These are phyloP conservation scores for Oryza brachyantha DNA, from an alignment of 176 grass and related monocot genomes.

Conservation along the genomic window DNA sequence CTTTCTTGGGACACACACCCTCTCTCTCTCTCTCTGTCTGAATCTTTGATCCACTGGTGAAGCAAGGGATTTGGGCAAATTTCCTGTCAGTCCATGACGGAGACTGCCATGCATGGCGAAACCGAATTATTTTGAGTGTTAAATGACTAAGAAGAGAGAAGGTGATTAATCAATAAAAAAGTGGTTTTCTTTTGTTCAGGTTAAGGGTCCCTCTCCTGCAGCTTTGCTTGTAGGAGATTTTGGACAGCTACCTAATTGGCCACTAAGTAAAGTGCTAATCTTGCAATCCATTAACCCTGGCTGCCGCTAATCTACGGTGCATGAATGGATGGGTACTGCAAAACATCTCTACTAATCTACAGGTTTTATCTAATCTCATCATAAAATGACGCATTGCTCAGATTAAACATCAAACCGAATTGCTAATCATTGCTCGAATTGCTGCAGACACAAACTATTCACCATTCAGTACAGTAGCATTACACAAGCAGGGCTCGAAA, in stretches of 20 bases:
- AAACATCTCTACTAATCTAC: background rate
- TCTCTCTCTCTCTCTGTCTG: background rate
- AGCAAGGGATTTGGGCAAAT: conserved; percentile 26
- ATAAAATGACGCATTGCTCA: background rate
- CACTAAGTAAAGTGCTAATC: conserved; percentile 16
- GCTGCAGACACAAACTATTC: background rate
- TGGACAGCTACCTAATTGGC: conserved; percentile 37
- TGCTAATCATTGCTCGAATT: background rate
- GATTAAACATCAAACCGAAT: background rate
- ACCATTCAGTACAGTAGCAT: too few species aligned
- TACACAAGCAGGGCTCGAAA: too few species aligned
- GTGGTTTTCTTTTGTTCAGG: conserved; percentile 9
- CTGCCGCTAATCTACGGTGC: background rate
- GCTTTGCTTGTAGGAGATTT: conserved; percentile 15
- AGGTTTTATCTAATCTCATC: background rate
- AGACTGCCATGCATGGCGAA: background rate
- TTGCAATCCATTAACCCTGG: conserved; percentile 5
- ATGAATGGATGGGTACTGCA: background rate
- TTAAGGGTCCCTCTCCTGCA: background rate
- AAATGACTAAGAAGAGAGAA: background rate
- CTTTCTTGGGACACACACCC: background rate
- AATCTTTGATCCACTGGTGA: conserved; percentile 22
- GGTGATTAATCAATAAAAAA: background rate
- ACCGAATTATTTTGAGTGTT: background rate
- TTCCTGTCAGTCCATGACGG: conserved; percentile 6